Evolutionary conservation across 2,329 filamentous ascomycete genomes (phyloP).

Genomic region (Phoma sp.): DNA sequence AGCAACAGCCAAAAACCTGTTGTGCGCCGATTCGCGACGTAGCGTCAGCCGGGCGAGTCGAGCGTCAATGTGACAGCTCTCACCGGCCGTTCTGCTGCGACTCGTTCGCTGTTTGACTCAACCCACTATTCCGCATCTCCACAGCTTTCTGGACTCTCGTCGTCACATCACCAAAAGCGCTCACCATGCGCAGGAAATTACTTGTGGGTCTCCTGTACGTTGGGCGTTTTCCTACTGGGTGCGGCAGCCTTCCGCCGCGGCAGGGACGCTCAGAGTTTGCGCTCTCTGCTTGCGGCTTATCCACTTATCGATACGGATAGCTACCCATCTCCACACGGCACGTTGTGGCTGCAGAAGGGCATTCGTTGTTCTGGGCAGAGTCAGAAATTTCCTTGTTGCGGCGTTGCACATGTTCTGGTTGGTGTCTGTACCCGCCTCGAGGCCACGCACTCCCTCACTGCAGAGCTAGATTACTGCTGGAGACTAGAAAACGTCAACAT

Average conservation of each 20-base stretch:
- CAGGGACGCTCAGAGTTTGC: slow-evolving; percentile 32
- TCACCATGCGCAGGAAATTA: slow-evolving; percentile 44
- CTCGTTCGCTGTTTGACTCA: slow-evolving; percentile 19
- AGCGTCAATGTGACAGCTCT: slow-evolving; percentile 31
- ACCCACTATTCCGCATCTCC: slow-evolving; percentile 27
- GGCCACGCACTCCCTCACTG: slow-evolving; percentile 25
- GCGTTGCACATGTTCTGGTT: slow-evolving; percentile 20
- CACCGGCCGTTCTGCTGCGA: slow-evolving; percentile 21
- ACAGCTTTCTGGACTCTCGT: slow-evolving; percentile 31
- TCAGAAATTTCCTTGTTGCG: slow-evolving; percentile 32
- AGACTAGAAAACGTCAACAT: slow-evolving; percentile 15
- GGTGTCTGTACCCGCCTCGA: slow-evolving; percentile 13
- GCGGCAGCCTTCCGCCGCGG: slow-evolving; percentile 29
- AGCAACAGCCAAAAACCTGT: slow-evolving; percentile 32
- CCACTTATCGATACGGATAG: slow-evolving; percentile 48
- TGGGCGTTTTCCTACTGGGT: slow-evolving; percentile 29
- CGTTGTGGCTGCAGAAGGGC: slow-evolving; percentile 13
- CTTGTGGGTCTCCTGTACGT: slow-evolving; percentile 36
- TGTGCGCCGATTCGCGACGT: slow-evolving; percentile 29
- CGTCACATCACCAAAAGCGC: slow-evolving; percentile 28
- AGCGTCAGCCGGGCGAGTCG: slow-evolving; percentile 18
- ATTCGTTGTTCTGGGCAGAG: slow-evolving; percentile 16
- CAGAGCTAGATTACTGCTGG: slow-evolving; percentile 10
- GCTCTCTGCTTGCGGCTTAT: slow-evolving; percentile 43
- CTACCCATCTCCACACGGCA: slow-evolving; percentile 36